Conservation (phyloP, 1,139 yeast species). For the Blastobotrys niveus region DNA sequence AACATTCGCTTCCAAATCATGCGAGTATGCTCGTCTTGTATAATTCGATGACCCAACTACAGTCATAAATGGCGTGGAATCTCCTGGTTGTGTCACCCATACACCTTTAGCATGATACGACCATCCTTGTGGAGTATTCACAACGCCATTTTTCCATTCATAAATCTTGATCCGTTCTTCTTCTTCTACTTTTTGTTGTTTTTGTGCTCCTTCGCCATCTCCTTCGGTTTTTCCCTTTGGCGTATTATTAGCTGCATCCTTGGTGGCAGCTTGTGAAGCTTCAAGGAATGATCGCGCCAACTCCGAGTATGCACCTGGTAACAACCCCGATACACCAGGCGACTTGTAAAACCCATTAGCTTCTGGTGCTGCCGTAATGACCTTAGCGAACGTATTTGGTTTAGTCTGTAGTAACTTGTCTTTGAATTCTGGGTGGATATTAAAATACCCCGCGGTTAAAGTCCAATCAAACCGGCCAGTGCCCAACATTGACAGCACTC, state of each 20-base stretch:
- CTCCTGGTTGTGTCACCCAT: conserved; percentile 66
- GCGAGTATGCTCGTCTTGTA: conserved; percentile 80
- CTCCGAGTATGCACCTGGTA: conserved; percentile 84
- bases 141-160: conserved; percentile 87
- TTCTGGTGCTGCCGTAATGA: conserved; percentile 81
- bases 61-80: conserved; percentile 58
- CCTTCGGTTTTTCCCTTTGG: no score
- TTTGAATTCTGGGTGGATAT: conserved; percentile 73
- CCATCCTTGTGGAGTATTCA: conserved; percentile 84
- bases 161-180: conserved; percentile 49
- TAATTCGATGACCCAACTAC: conserved; percentile 91
- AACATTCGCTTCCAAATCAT: conserved; percentile 86
- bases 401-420: conserved; percentile 53
- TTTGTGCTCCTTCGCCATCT: no score
- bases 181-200: conserved; percentile 34
- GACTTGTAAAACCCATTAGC: conserved; percentile 93
- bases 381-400: conserved; percentile 50
- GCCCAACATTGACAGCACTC: conserved; percentile 55
- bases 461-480: conserved; percentile 64
- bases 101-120: conserved; percentile 98
- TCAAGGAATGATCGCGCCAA: conserved; percentile 66
- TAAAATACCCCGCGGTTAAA: conserved; percentile 95
- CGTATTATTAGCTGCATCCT: no score
- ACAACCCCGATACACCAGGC: conserved; percentile 69
- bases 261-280: conserved; percentile 37